These are phyloP conservation scores for Salvia splendens DNA, from an alignment of 257 asterid genomes.

Conservation along the genomic window DNA sequence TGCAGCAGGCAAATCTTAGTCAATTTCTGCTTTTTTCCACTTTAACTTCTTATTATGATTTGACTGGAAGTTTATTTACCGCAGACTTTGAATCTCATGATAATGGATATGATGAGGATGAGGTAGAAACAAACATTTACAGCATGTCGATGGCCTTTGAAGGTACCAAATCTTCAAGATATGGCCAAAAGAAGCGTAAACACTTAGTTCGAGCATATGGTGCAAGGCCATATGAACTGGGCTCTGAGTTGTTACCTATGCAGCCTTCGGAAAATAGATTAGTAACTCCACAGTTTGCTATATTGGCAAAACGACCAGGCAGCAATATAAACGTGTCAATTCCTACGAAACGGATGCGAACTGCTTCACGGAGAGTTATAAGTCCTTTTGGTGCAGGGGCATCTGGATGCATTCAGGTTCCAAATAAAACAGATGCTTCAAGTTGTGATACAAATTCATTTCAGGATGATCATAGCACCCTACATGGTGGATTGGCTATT, in stretches of 20 bases:
- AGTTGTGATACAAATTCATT: slow-evolving; percentile 30
- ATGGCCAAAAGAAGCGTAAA: slow-evolving; percentile 69
- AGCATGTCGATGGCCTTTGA: slow-evolving; percentile 56
- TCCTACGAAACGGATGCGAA: slow-evolving; percentile 90
- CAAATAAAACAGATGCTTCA: slow-evolving; percentile 83
- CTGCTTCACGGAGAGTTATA: slow-evolving; percentile 77
- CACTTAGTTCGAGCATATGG: slow-evolving; percentile 53
- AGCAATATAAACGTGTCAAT: slow-evolving; percentile 74
- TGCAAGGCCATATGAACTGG: slow-evolving; percentile 54
- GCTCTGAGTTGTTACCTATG: slow-evolving; percentile 56
- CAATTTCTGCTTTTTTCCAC: slow-evolving; percentile 23
- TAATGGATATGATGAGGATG: slow-evolving; percentile 66
- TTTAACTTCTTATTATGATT: slow-evolving; percentile 30
- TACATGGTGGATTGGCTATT: slow-evolving; percentile 63
- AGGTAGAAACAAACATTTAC: slow-evolving; percentile 75
- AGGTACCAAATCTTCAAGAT: slow-evolving; percentile 53
- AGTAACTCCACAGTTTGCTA: slow-evolving; percentile 53
- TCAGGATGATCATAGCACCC: slow-evolving; percentile 88
- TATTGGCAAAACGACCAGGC: slow-evolving; percentile 66
- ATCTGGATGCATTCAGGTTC: slow-evolving; percentile 66
- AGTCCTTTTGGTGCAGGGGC: slow-evolving; percentile 78
- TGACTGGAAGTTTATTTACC: slow-evolving; percentile 28
- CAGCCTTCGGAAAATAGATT: slow-evolving; percentile 59
- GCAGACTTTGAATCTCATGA: slow-evolving; percentile 65
- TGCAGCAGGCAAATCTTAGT: slow-evolving; percentile 58